Base-by-base conservation (phyloP, 2,329 filamentous ascomycete species). In the Cladosporium sp. region DNA sequence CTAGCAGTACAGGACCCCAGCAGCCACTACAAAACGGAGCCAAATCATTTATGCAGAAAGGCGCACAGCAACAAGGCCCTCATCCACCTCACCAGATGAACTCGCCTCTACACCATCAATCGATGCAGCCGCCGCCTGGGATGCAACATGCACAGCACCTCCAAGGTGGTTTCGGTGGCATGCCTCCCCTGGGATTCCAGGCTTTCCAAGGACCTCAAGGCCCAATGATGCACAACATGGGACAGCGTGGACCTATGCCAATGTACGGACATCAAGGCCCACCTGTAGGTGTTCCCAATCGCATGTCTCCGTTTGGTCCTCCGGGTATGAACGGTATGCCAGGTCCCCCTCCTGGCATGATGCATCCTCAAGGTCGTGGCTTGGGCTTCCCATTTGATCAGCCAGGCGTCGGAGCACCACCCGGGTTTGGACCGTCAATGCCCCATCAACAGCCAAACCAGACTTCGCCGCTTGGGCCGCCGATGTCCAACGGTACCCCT, bases 1-100 rank as follows among this genome's bases (percentile, higher is more conserved):
- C 81, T 11, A 72, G 71, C 45, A 80, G 82, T 59, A 72, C 78
- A 13, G 72, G 78, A 51, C 84, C 80, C 20, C 82, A 86, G 12
- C 72, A 80, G 32, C 84, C 86, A 56, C 78, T 78, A 38, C 85
- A 83, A 39, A 48, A 40, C 13, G 38, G 36, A 11, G 38, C 25
- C 19, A 48, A 36, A n/a, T 27, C 36, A 13, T 48, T 48, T 27
- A 22, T 40, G 45, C 45, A 35, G 29, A 48, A 48, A 67, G 66
- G 56, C 55, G 78, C 74, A 51, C 76, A 77, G 52, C 74, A 71
- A 43, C 74, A 72, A 43, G 78, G 81, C 53, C 75, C 78, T 60
- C 81, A 78, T 72, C 83, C 53, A 33, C 52, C 50, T 29, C 54
- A 55, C 4, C 41, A 46, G 36, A 46, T 40, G 27, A 36, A 19